A percentile compares a stretch with the other conserved stretches of the same genome.
Conservation (phyloP, 2,329 filamentous ascomycete genomes). For the Monosporascus cannonballus region DNA sequence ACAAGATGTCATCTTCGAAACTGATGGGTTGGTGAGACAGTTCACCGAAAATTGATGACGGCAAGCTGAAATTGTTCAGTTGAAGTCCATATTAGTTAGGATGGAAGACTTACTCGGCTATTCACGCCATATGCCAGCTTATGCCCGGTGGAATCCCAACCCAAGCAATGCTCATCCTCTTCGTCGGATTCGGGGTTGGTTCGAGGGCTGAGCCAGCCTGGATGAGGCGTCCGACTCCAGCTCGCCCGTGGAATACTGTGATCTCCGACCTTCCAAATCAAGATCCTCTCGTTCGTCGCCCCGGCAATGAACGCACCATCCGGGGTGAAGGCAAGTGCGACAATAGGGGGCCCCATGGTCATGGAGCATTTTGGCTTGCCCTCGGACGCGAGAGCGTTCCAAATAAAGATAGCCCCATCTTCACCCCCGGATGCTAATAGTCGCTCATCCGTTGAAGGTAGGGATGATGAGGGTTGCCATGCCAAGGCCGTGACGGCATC, state of each 20-base stretch:
- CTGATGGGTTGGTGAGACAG: background rate
- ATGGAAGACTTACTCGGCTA: conserved; percentile 43
- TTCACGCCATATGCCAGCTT: conserved; percentile 60
- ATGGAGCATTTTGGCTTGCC: conserved; percentile 53
- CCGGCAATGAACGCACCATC: conserved; percentile 59
- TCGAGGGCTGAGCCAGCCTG: conserved; percentile 54
- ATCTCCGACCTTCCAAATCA: conserved; percentile 61
- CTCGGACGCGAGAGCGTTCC: conserved; percentile 51
- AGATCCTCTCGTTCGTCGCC: conserved; percentile 50
- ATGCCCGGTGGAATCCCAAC: conserved; percentile 56
- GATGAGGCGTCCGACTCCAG: conserved; percentile 50
- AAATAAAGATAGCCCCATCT: conserved; percentile 56
- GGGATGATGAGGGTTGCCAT: conserved; percentile 51
- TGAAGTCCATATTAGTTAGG: background rate
- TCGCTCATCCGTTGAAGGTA: conserved; percentile 40
- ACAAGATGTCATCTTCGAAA: background rate
- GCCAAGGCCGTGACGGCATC: conserved; percentile 51
- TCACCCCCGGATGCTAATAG: conserved; percentile 57
- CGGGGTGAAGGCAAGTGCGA: conserved; percentile 55
- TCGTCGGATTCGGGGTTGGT: conserved; percentile 47
- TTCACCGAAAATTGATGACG: conserved; percentile 36
- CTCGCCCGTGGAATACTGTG: conserved; percentile 51
- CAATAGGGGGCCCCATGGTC: conserved; percentile 53
- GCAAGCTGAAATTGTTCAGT: conserved; percentile 34
- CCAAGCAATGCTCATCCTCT: conserved; percentile 55